phyloP scores from a whole-genome alignment of 306 rosid genomes.

The Lithocarpus polystachyus region DNA sequence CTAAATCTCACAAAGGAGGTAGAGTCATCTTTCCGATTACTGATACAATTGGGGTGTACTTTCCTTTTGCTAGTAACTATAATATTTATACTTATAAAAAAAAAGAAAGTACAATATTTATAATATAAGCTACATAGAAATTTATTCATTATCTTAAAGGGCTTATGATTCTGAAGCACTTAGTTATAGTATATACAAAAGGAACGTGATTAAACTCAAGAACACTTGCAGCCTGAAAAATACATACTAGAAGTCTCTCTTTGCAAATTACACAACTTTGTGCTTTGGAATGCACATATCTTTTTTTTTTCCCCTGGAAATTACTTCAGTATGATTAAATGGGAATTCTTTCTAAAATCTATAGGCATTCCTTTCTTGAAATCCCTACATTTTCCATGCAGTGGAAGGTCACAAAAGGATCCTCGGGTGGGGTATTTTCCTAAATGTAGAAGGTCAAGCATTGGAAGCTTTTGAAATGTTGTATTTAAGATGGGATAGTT shows the following conservation, averaged over 20 bases:
- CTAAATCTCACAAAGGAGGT: neutral
- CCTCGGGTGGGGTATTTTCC: too few species aligned
- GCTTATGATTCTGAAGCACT: neutral
- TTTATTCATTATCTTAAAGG: neutral
- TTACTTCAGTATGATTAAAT: neutral
- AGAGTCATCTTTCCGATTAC: neutral
- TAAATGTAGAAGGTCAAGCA: neutral
- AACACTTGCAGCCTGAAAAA: neutral
- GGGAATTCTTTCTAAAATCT: neutral
- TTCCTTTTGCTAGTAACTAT: neutral
- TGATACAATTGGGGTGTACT: neutral
- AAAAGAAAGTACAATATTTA: too few species aligned
- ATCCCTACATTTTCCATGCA: neutral
- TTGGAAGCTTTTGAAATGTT: neutral
- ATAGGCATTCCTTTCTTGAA: neutral
- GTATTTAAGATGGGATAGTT: neutral
- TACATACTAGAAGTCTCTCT: neutral
- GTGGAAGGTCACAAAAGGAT: neutral
- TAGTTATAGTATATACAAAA: neutral
- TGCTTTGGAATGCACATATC: neutral
- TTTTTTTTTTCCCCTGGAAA: neutral
- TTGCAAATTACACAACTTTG: neutral
- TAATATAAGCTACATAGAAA: neutral
- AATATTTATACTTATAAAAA: too few species aligned
- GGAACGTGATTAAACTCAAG: neutral